Evolutionary conservation across 352 stramenopile species (phyloP).

Genomic region (Hyaloperonospora brassicae): DNA sequence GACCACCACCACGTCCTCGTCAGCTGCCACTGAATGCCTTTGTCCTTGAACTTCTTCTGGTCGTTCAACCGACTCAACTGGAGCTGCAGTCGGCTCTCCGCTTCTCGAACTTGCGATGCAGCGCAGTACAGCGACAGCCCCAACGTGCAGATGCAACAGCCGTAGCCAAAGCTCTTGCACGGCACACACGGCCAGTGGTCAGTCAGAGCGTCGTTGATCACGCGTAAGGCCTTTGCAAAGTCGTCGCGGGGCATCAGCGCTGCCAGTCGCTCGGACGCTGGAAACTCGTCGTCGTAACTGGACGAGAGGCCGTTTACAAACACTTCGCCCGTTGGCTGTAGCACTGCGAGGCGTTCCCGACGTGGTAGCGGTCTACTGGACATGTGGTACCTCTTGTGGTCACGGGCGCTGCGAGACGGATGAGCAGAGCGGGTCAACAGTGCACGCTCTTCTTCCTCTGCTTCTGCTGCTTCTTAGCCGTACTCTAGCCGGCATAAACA

Average conservation of each 20-base stretch:
- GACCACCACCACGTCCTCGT: slow-evolving; percentile 63
- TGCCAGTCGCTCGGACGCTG: slow-evolving; percentile 30
- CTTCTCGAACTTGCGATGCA: slow-evolving; percentile 60
- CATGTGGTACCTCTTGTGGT: slow-evolving; percentile 6
- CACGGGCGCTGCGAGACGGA: background rate
- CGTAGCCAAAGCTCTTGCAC: slow-evolving; percentile 70
- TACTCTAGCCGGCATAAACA: no score
- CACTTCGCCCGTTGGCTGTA: slow-evolving; percentile 57
- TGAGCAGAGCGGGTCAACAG: no score
- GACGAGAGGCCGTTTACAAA: slow-evolving; percentile 77
- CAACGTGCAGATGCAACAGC: slow-evolving; percentile 76
- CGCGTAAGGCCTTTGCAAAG: slow-evolving; percentile 49
- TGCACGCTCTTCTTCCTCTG: no score
- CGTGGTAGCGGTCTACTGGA: slow-evolving; percentile 10
- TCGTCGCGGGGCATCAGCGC: slow-evolving; percentile 52
- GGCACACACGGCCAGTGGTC: slow-evolving; percentile 83
- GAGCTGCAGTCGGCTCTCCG: slow-evolving; percentile 49
- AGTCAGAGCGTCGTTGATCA: slow-evolving; percentile 74
- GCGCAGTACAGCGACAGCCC: slow-evolving; percentile 79
- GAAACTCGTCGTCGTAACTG: slow-evolving; percentile 70
- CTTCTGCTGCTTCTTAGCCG: no score
- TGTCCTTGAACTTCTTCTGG: slow-evolving; percentile 46
- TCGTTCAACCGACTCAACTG: slow-evolving; percentile 70
- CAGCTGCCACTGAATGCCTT: slow-evolving; percentile 56
- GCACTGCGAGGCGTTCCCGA: slow-evolving; percentile 33